Evolutionary conservation across 2,329 filamentous ascomycete species (phyloP), one percentile per base, ranked within the genome.

Genomic region (Gliomastix tumulicola): DNA sequence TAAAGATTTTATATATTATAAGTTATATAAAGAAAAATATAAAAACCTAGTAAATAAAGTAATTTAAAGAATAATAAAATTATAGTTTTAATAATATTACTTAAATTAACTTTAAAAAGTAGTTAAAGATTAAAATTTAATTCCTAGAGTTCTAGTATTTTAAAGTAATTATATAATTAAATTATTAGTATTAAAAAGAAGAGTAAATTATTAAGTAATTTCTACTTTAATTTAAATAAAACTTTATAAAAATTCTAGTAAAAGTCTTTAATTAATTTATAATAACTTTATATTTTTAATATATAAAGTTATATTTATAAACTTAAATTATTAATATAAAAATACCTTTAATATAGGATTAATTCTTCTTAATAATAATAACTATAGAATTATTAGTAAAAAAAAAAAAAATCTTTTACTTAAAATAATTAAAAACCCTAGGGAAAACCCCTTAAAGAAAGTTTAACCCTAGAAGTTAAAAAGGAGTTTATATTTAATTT

Each of bases 221-320:
- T 13, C 22, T 31, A 38, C 13, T 21, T 16, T 36, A 22, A 27
- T 30, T 16, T 21, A 23, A 19, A 20, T 17, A n/a, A 30, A 17
- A 35, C 21, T 37, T 17, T 34, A 35, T 42, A 37, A 35, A 36
- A 35, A n/a, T 17, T 16, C n/a, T 17, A 20, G 28, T 30, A 30
- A 16, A 31, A 30, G 27, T 38, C 21, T 4, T 30, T 19, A 18
- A 35, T 13, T 35, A 39, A n/a, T n/a, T n/a, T 28, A 39, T 35
- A 35, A 5, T 15, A 28, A 34, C 21, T 35, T 36, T 35, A 35
- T 17, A 27, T 35, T 33, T 20, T 18, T 19, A 16, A 18, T 22
- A 35, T n/a, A n/a, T n/a, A n/a, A n/a, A n/a, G n/a, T n/a, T 28
- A 27, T 30, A 16, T 23, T 36, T 30, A 30, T 21, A 35, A 31